Evolutionary conservation across 805 yeast species (phyloP).

Genomic region (Ogataea paradorogensis): DNA sequence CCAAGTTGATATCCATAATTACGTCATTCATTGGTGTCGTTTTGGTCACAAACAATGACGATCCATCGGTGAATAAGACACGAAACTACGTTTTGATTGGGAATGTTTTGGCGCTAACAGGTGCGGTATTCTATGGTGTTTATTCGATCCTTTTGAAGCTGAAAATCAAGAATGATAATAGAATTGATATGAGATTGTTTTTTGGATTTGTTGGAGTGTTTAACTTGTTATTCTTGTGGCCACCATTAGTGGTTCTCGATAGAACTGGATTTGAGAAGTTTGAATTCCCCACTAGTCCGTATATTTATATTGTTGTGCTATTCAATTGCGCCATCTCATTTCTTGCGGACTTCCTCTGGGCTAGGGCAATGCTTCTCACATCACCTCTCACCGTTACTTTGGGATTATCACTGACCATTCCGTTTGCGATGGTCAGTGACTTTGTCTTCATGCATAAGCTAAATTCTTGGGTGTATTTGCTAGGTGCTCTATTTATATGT

Average conservation of each 20-base stretch:
- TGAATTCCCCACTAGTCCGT: slow-evolving; percentile 58
- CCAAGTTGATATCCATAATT: slow-evolving; percentile 67
- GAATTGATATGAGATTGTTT: slow-evolving; percentile 80
- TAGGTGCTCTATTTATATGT: slow-evolving; percentile 81
- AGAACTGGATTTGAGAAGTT: slow-evolving; percentile 63
- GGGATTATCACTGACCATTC: slow-evolving; percentile 89
- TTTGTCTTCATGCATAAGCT: slow-evolving; percentile 63
- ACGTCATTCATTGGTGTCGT: slow-evolving; percentile 77
- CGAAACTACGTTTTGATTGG: slow-evolving; percentile 49
- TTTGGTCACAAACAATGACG: slow-evolving; percentile 70
- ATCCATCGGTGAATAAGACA: slow-evolving; percentile 33
- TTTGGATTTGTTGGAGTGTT: slow-evolving; percentile 94
- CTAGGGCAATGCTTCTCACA: slow-evolving; percentile 87
- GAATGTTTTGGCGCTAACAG: slow-evolving; percentile 72
- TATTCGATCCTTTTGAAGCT: slow-evolving; percentile 83
- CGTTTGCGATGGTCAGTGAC: slow-evolving; percentile 92
- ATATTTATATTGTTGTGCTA: slow-evolving; percentile 51
- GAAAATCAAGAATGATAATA: slow-evolving; percentile 67
- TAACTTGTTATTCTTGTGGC: slow-evolving; percentile 77
- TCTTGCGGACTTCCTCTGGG: slow-evolving; percentile 92
- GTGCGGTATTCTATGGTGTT: slow-evolving; percentile 88
- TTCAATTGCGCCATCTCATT: slow-evolving; percentile 77
- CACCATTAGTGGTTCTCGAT: slow-evolving; percentile 67
- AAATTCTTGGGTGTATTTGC: slow-evolving; percentile 58
- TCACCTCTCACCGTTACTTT: slow-evolving; percentile 95